These are phyloP conservation scores for Ceratocystis destructans DNA, from an alignment of 2,329 filamentous ascomycete species.

Conservation along the genomic window DNA sequence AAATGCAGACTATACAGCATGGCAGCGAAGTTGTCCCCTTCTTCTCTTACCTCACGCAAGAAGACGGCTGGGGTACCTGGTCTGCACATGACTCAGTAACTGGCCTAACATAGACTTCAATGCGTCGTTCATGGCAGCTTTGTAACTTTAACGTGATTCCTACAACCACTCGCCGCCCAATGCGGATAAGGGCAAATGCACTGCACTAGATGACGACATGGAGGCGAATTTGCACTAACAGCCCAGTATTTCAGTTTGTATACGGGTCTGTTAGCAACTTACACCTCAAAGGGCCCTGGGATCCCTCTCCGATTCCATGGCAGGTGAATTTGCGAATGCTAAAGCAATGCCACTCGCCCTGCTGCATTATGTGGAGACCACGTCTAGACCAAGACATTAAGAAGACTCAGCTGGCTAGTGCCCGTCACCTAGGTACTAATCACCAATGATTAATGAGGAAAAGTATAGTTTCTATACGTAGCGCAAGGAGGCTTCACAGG, in stretches of 20 bases:
- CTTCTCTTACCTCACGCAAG: not conserved
- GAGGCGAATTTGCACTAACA: not conserved
- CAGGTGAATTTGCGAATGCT: not conserved
- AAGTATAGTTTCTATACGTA: not conserved
- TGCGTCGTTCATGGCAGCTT: not conserved
- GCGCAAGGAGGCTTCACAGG: not conserved
- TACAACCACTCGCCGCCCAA: not conserved
- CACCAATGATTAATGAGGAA: not conserved
- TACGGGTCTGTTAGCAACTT: not conserved
- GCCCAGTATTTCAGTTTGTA: not conserved
- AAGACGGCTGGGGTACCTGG: not conserved
- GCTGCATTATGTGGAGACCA: not conserved
- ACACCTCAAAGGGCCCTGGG: not conserved
- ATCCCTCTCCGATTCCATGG: not conserved
- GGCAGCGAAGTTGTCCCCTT: not conserved
- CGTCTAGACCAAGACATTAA: not conserved
- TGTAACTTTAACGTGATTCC: too few species aligned
- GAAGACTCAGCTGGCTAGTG: not conserved
- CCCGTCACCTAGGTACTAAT: not conserved
- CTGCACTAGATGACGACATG: not conserved
- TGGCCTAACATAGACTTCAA: too few species aligned
- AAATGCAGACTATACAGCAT: not conserved
- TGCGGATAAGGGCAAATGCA: not conserved
- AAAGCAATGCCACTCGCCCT: not conserved
- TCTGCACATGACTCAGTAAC: not conserved